phyloP scores from a whole-genome alignment of 495 filamentous ascomycete species.

The Hypoxylon intermedium region DNA sequence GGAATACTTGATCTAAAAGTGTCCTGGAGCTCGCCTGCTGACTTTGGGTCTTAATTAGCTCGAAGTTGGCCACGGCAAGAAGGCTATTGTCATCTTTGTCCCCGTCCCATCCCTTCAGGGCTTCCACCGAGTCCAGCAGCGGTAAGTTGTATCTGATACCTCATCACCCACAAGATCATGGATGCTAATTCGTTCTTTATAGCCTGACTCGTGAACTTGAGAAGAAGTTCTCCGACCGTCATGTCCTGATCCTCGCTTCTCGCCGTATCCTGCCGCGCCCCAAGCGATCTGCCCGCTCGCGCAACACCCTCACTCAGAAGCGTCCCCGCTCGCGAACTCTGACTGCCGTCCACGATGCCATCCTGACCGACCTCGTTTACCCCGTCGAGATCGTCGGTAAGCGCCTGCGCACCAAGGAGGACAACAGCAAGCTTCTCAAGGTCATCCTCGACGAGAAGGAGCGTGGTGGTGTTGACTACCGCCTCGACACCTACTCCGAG shows the following conservation, averaged over 20 bases:
- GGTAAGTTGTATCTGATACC: constrained; percentile 74
- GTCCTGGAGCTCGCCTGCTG: constrained; percentile 69
- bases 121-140: constrained; percentile 99
- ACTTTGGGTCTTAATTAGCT: constrained; percentile 79
- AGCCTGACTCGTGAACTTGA: constrained; percentile 99
- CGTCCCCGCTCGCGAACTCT: constrained; percentile 95
- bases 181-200: constrained; percentile 34
- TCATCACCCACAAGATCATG: no score
- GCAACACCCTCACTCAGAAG: constrained; percentile 95
- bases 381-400: constrained; percentile 99
- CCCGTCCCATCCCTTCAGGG: constrained; percentile 92
- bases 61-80: constrained; percentile 99
- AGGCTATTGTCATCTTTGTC: constrained; percentile 99
- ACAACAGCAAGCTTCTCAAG: constrained; percentile 96
- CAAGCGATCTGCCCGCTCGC: constrained; percentile 92
- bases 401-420: constrained; percentile 94
- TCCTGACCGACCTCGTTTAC: constrained; percentile 95
- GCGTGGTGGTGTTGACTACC: constrained; percentile 96
- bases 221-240: constrained; percentile 99
- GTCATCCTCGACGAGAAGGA: constrained; percentile 99
- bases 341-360: constrained; percentile 95
- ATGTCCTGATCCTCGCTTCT: constrained; percentile 97
- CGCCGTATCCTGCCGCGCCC: constrained; percentile 98
- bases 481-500: constrained; percentile 98
- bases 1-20: constrained; percentile 45